Evolutionary conservation across 805 yeast species (phyloP).

Genomic region (Monosporozyma servazzii): DNA sequence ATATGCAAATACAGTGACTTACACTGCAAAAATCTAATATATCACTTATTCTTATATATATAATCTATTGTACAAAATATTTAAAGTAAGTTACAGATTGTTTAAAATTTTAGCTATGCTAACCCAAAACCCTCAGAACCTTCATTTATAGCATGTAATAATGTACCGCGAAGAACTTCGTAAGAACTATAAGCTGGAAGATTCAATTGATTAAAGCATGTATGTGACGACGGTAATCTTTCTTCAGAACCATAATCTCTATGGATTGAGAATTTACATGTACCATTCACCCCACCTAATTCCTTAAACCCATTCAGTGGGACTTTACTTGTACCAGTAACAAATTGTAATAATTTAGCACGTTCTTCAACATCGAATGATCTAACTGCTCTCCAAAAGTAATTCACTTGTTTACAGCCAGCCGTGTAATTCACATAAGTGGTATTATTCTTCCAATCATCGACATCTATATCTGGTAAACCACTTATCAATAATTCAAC

Average conservation of each 20-base stretch:
- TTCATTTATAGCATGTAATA: constrained; percentile 80
- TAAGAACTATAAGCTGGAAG: constrained; percentile 88
- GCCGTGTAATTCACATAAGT: constrained; percentile 72
- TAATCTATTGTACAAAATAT: neutral
- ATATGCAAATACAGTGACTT: too few relatives aligned
- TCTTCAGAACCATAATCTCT: constrained; percentile 79
- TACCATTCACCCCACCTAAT: constrained; percentile 78
- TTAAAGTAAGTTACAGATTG: neutral
- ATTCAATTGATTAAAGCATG: constrained; percentile 93
- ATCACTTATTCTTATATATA: neutral
- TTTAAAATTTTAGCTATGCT: constrained; percentile 12
- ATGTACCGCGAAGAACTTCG: constrained; percentile 71
- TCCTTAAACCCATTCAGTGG: constrained; percentile 91
- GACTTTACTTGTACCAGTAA: constrained; percentile 94
- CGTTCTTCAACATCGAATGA: constrained; percentile 90
- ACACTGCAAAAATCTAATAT: too few relatives aligned
- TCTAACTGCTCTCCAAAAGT: constrained; percentile 97
- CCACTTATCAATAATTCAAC: constrained; percentile 88
- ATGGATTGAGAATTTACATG: constrained; percentile 79
- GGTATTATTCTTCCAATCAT: constrained; percentile 90
- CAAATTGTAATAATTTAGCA: constrained; percentile 88
- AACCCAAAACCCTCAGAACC: constrained; percentile 92
- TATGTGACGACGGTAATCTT: constrained; percentile 89
- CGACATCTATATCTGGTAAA: constrained; percentile 89
- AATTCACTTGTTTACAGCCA: constrained; percentile 77